Base-by-base conservation (phyloP, 805 yeast species). In the Candida succiphila region DNA sequence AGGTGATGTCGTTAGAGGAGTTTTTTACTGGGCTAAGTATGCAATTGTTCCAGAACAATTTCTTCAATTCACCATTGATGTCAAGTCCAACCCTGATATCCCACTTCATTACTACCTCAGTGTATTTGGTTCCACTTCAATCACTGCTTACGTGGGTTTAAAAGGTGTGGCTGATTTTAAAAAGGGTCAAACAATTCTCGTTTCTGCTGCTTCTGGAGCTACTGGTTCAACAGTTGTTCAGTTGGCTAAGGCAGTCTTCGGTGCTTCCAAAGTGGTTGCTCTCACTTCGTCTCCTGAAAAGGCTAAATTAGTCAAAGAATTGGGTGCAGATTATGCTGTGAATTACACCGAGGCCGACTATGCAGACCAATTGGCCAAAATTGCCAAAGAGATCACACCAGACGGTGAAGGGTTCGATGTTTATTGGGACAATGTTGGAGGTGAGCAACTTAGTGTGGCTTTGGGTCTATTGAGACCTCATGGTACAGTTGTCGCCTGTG, bases 141-240 rank as follows among this genome's bases (percentile, higher is more conserved):
- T 75, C 38, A 77, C 85, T 20, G 81, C 84, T 1, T 76, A 72
- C 56, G 58, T 67, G 40, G 76, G 76, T 10, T 61, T 75, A 36
- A 55, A 49, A 38, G 63, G 65, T 26, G 63, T 72, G 35, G 76
- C 75, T n/a, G 54, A 63, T 29, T 51, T 74, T 36, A 48, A 56
- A 35, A 59, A 52, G 32, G 60, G 55, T 19, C 74, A 75, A 45
- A 58, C 64, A 7, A 60, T 72, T 42, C 54, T 75, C 29, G 58
- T 78, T 29, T 69, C 78, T 15, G 84, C 82, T 37, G 85, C 85
- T 12, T 68, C 78, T 7, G 86, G 86, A 39, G 82, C 83, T n/a
- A 78, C 78, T n/a, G 85, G 85, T 12, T 65, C 73, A 18, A 54
- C 65, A 31, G 69, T 62, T 31, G 69, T 75, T 16, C 83, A 76